These are phyloP conservation scores for Serpula lacrymans DNA, from an alignment of 768 basidiomycete species.

Conservation along the genomic window DNA sequence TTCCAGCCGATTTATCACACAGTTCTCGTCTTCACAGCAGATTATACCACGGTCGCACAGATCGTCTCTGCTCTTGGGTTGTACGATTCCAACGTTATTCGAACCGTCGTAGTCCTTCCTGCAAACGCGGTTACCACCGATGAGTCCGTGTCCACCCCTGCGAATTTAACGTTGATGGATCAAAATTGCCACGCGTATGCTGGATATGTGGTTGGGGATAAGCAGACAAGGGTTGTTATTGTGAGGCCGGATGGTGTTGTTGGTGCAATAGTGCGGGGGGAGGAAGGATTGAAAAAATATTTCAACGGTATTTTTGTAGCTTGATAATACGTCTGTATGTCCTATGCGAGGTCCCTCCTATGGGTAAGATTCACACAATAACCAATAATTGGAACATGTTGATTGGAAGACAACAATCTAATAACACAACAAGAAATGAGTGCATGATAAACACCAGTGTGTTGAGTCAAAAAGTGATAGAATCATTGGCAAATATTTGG, in stretches of 20 bases:
- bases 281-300: constrained; percentile 4
- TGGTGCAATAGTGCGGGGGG: constrained; percentile 31
- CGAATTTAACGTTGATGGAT: not conserved
- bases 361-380: too few relatives aligned
- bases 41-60: constrained; percentile 16
- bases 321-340: too few relatives aligned
- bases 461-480: too few relatives aligned
- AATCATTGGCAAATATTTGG: too few relatives aligned
- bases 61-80: not conserved
- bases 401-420: too few relatives aligned
- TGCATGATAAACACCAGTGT: too few relatives aligned
- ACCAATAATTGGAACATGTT: too few relatives aligned
- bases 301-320: too few relatives aligned
- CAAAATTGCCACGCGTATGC: not conserved
- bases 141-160: not conserved
- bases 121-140: constrained; percentile 7
- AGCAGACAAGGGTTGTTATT: constrained; percentile 18
- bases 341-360: too few relatives aligned
- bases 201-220: not conserved
- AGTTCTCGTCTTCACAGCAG: constrained; percentile 36
- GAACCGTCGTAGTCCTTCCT: constrained; percentile 13
- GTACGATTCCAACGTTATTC: not conserved
- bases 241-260: constrained; percentile 40
- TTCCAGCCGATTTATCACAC: constrained; percentile 36
- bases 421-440: too few relatives aligned